Base-by-base conservation (phyloP, 2,329 filamentous ascomycete species). In the Cladophialophora exuberans region DNA sequence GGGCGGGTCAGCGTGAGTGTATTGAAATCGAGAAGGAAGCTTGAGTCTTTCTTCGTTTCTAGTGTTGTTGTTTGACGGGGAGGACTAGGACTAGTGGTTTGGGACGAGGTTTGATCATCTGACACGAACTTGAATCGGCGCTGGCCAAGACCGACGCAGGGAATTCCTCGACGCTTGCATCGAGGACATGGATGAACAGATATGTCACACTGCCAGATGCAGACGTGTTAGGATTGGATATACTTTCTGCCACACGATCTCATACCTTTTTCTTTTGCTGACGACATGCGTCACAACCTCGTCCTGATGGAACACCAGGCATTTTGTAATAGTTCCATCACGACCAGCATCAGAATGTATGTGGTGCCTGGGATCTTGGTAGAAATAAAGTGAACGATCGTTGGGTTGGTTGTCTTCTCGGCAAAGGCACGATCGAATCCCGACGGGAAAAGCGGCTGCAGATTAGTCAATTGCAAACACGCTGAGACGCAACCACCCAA, bases 221-320 rank as follows among this genome's bases (percentile, higher is more conserved):
- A 25, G 23, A 22, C 5, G 6, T 23, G 39, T 23, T 20, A 44
- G 48, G 26, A 11, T 23, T 22, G 18, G 17, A 20, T 15, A 39
- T 20, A 18, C 3, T 20, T 18, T 18, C 3, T n/a, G 35, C 15
- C 5, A 15, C 18, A n/a, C n/a, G n/a, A n/a, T n/a, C n/a, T 20
- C 23, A 23, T 65, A 78, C 79, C 74, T 80, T 81, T 66, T 81
- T 81, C 72, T 80, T 81, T 59, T 79, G 75, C 59, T 73, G 77
- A 28, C 77, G 73, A 61, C 78, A 81, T 11, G 70, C 76, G 52
- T 81, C 76, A 59, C 79, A 81, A 28, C 76, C 79, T 54, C 74
- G 73, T 46, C 76, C 74, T 6, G 76, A 75, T 18, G 79, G 79
- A 15, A 81, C 79, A 20, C 79, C 79, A 0, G 78, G 77, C 79